Evolutionary conservation across 805 yeast species (phyloP), one percentile per base, ranked within the genome.

Genomic region (Saccharomycopsis fermentans): DNA sequence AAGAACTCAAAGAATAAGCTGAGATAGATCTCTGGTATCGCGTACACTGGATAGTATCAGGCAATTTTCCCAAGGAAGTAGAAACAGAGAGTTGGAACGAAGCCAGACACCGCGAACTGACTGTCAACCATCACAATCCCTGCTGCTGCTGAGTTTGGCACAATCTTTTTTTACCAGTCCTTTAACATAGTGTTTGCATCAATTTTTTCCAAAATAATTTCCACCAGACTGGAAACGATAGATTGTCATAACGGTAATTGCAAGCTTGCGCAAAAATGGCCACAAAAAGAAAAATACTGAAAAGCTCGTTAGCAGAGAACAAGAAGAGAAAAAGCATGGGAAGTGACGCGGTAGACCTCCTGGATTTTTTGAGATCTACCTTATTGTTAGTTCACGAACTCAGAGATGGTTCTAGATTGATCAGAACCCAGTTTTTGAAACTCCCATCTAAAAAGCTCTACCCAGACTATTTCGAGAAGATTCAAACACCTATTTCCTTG

Each of bases 401-500:
- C 8, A 39, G 56, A 14, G 64, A 62, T 37, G 64, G 60, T 16
- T 3, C 58, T 1, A 52, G 64, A 36, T 29, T 47, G 21, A 39
- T 54, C 5, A 59, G 57, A 37, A 71, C 77, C 63, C 80, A 81
- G 69, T 90, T 90, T 70, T 69, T 83, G 62, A 83, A 81, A 64
- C 75, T 90, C 40, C 97, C 96, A 6, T 78, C 86, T 27, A 81
- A 83, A 64, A 83, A 84, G 67, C 71, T 80, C 52, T 89, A 87
- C 66, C 90, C 96, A 0, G 95, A 89, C 67, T 90, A 90, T 69
- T 88, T 84, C 68, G 78, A 80, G 59, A 73, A 82, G 57, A 82
- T 88, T 52, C 71, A 74, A 56, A 71, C 72, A 24, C 96, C 96
- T 1, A 81, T 87, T 2, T 84, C 96, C 0, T 69, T 89, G 12